Conservation (phyloP, 2,329 filamentous ascomycete species). For the Aureobasidium sp. region DNA sequence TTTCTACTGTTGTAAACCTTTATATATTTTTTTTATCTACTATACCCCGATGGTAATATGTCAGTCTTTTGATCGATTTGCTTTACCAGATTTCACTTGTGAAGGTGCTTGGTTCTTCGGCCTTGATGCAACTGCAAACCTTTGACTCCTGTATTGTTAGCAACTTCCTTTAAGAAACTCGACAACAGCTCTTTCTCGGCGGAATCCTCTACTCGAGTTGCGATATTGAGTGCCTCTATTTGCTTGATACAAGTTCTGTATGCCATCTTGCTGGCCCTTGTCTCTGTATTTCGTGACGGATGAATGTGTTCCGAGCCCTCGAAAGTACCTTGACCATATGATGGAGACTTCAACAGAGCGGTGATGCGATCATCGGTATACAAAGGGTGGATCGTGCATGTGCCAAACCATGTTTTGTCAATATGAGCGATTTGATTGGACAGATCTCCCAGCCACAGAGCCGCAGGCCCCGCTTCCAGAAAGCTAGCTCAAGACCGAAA, state of each 20-base stretch:
- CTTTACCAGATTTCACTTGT: neutral
- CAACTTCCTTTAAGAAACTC: too few relatives aligned
- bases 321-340: neutral
- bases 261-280: neutral
- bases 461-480: neutral
- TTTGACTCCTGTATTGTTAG: too few relatives aligned
- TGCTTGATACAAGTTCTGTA: neutral
- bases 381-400: neutral
- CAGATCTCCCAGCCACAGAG: neutral
- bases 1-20: neutral
- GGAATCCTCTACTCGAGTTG: neutral
- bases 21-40: neutral
- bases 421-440: neutral
- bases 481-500: constrained; percentile 4
- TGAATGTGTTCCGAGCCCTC: neutral
- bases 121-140: neutral
- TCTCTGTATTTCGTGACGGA: neutral
- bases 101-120: neutral
- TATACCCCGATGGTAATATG: neutral
- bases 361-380: constrained; percentile 5
- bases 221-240: neutral
- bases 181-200: neutral
- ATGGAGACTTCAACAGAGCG: neutral
- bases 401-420: neutral
- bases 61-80: neutral